These are phyloP conservation scores for Blepharisma japonicum DNA, from an alignment of 73 alveolate species.

Conservation along the genomic window DNA sequence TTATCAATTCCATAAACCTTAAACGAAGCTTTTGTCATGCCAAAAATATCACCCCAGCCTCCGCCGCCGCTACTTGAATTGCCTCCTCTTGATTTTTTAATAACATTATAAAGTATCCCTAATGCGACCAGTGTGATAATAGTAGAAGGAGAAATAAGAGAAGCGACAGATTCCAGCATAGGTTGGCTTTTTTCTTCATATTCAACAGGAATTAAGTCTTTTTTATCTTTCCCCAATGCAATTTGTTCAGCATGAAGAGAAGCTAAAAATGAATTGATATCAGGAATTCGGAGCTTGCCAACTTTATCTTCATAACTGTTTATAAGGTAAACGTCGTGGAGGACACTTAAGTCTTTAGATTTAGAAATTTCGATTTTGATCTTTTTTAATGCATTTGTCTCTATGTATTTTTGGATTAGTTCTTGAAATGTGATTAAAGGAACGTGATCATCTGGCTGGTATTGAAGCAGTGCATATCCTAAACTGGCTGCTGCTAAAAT, in stretches of 20 bases:
- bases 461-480: neutral
- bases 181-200: neutral
- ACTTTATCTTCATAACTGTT: neutral
- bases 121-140: neutral
- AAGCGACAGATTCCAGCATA: neutral
- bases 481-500: constrained; percentile 1
- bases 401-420: constrained; percentile 2
- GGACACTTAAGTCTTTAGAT: neutral
- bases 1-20: constrained; percentile 28
- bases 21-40: neutral
- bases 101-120: neutral
- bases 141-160: neutral
- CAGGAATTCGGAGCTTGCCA: neutral
- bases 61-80: neutral
- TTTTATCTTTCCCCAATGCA: neutral
- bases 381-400: neutral
- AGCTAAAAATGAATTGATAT: neutral
- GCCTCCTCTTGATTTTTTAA: constrained; percentile 1
- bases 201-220: neutral
- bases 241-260: neutral
- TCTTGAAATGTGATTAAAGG: neutral
- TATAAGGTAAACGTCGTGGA: neutral
- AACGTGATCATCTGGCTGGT: neutral
- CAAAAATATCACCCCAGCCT: neutral
- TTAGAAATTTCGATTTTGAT: neutral